A percentile compares a stretch with the other conserved stretches of the same genome.
These are phyloP conservation scores for Syncephalastrum contaminatum DNA, from an alignment of 371 early-diverging fungal species.

Conservation along the genomic window DNA sequence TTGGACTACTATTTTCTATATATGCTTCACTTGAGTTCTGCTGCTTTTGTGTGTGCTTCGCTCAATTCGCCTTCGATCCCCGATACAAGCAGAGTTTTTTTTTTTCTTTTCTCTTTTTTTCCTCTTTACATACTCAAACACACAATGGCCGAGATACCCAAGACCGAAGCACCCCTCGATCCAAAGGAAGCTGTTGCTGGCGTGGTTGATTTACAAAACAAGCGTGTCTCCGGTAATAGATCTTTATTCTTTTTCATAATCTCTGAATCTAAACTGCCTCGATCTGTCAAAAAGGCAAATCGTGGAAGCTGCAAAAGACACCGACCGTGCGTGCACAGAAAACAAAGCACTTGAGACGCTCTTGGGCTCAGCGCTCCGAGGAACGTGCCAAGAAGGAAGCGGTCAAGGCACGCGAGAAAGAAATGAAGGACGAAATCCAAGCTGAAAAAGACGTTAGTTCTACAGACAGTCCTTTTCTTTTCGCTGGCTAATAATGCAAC, in stretches of 20 bases:
- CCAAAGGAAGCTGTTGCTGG: slow-evolving; percentile 40
- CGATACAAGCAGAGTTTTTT: slow-evolving; percentile 1
- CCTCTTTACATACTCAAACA: slow-evolving; percentile 5
- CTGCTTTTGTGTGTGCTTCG: no score
- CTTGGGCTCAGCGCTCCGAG: slow-evolving; percentile 52
- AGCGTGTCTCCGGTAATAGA: slow-evolving; percentile 46
- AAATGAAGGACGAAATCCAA: slow-evolving; percentile 57
- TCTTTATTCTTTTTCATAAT: neutral
- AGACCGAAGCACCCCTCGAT: slow-evolving; percentile 17
- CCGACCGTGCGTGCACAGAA: slow-evolving; percentile 56
- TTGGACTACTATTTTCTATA: no score
- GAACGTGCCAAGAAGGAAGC: slow-evolving; percentile 40
- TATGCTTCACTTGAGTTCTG: no score
- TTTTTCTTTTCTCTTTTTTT: slow-evolving; percentile 7
- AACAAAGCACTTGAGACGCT: slow-evolving; percentile 49
- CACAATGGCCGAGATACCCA: slow-evolving; percentile 8
- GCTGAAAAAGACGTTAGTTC: slow-evolving; percentile 54
- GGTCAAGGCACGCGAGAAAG: slow-evolving; percentile 46
- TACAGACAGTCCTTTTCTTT: no score
- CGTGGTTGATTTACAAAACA: slow-evolving; percentile 40
- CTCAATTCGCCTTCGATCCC: no score
- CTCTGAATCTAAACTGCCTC: neutral
- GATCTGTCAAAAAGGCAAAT: slow-evolving; percentile 31
- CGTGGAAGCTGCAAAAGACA: slow-evolving; percentile 58
- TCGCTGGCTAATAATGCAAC: neutral